Evolutionary conservation across 495 filamentous ascomycete species (phyloP), one percentile per base, ranked within the genome.

Genomic region (Cercophora samala): DNA sequence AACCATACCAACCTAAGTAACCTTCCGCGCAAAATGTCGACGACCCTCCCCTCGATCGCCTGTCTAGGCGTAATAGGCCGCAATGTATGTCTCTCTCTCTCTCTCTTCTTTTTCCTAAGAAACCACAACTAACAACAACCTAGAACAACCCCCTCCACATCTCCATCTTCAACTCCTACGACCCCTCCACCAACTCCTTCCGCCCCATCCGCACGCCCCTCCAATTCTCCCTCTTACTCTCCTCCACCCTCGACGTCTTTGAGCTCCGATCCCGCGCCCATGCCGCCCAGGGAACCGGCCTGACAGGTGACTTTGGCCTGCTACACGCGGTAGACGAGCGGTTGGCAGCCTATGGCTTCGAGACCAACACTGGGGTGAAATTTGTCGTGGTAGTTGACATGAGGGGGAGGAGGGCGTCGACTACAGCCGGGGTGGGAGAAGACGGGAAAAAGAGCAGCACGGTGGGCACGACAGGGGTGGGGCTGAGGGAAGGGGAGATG

Each of bases 71-170:
- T 99, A 23, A 96, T 99, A 72, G 93, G 94, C 60, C 93, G 93
- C 80, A 88, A 94, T 74, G 82, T 96, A 86, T 56, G 81, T 73
- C 58, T 64, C 1, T 42, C 21, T 46, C 21, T 37, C 21, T 1
- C 19, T 21, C 29, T 13, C 19, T 51, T 24, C 22, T n/a, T 25
- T 5, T 11, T 19, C 24, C 52, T 18, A 42, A 19, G n/a, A 0
- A 24, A 29, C 2, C 46, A 19, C 55, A 61, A 64, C 59, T 72
- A 52, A 73, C 70, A 68, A 29, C 59, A 19, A 5, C 55, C 21
- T 73, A 99, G 95, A 96, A 97, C 80, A 96, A 97, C 76, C 95
- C 94, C 59, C 90, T 99, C 74, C 94, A 97, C 79, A 90, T 96
- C 66, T 86, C 91, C 58, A 84, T 97, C 74, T 97, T 97, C 78